phyloP scores from a whole-genome alignment of 495 filamentous ascomycete species.

The Gamarada debralockiae region DNA sequence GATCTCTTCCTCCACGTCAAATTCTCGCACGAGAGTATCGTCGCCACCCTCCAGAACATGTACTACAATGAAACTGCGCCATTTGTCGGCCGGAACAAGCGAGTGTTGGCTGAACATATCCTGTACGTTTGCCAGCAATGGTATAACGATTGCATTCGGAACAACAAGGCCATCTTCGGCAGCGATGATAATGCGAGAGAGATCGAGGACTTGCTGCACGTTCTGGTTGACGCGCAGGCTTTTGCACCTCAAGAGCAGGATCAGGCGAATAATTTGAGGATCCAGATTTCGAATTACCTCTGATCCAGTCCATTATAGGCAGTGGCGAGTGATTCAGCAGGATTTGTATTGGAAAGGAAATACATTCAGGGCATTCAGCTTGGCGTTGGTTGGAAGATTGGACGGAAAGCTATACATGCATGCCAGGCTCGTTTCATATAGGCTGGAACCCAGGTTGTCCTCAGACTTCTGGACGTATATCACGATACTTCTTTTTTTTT shows the following conservation, averaged over 20 bases:
- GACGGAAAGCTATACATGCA: background rate
- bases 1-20: constrained; percentile 74
- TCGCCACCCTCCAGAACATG: constrained; percentile 74
- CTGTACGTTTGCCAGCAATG: constrained; percentile 58
- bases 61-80: constrained; percentile 82
- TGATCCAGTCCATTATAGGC: background rate
- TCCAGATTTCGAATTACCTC: constrained; percentile 32
- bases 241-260: constrained; percentile 11
- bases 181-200: constrained; percentile 45
- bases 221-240: constrained; percentile 19
- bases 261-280: constrained; percentile 35
- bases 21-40: constrained; percentile 69
- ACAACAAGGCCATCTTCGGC: constrained; percentile 36
- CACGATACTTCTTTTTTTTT: no score
- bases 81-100: constrained; percentile 63
- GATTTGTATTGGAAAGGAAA: background rate
- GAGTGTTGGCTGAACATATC: constrained; percentile 58
- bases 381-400: background rate
- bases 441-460: no score
- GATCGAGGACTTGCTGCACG: constrained; percentile 41
- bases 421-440: no score
- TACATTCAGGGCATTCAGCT: background rate
- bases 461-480: no score
- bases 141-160: constrained; percentile 56
- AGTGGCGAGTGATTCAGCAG: background rate